phyloP scores from a whole-genome alignment of 163 green algal genomes.

The Picocystis sp. region DNA sequence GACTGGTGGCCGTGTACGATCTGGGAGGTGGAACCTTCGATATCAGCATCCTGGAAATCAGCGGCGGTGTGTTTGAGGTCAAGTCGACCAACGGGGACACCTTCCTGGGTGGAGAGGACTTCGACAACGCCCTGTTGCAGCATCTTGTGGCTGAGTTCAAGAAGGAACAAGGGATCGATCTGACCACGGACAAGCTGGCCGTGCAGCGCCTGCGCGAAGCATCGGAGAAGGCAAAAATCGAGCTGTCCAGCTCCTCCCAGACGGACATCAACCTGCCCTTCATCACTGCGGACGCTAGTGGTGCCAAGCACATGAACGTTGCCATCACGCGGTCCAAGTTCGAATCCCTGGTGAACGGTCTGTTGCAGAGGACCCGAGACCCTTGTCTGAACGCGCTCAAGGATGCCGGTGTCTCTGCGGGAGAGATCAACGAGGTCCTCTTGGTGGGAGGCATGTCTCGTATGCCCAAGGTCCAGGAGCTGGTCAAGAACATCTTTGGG shows the following conservation, averaged over 20 bases:
- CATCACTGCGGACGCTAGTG: conserved; percentile 45
- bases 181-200: conserved; percentile 33
- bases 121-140: conserved; percentile 38
- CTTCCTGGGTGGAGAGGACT: conserved; percentile 35
- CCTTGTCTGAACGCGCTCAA: conserved; percentile 88
- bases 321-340: conserved; percentile 53
- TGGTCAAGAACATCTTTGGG: conserved; percentile 29
- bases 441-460: conserved; percentile 34
- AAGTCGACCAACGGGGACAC: conserved; percentile 39
- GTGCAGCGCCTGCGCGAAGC: conserved; percentile 33
- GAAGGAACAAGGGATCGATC: conserved; percentile 30
- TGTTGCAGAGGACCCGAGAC: conserved; percentile 80
- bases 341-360: conserved; percentile 86
- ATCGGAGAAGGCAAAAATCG: conserved; percentile 35
- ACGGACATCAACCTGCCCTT: conserved; percentile 38
- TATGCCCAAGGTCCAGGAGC: conserved; percentile 29
- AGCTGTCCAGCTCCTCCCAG: conserved; percentile 21
- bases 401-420: conserved; percentile 50
- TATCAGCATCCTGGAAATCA: conserved; percentile 60
- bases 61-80: conserved; percentile 32
- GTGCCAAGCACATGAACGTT: conserved; percentile 62
- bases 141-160: conserved; percentile 35
- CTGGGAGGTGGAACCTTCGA: conserved; percentile 94
- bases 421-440: conserved; percentile 30
- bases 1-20: conserved; percentile 38